Base-by-base conservation (phyloP, 768 basidiomycete species). In the Auricularia sp. region DNA sequence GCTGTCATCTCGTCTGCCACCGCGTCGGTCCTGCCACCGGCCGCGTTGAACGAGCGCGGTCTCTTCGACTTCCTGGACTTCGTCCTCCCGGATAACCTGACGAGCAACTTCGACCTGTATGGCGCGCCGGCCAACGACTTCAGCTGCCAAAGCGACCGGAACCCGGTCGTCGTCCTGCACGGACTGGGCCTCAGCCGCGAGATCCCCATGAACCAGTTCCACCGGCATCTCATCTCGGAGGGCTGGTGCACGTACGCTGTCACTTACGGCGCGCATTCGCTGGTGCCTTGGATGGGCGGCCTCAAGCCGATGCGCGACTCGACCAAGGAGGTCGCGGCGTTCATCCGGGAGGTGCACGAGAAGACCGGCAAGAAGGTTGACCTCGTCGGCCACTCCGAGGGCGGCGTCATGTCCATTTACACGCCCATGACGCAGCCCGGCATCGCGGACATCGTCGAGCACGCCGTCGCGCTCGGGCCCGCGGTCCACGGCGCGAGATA, bases 331-430 rank as follows among this genome's bases (percentile, higher is more conserved):
- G 34, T 59, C 34, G 56, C 56, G 7, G 56, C 24, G 6, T 59
- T 59, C 24, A 59, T 59, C 29, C 56, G 56, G 8, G 24, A 59
- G 56, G 56, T 59, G 16, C 14, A 59, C 24, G 16, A 59, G 56
- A 59, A 59, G 56, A 59, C 56, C 56, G 56, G 56, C 24, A 59
- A 29, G 56, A 59, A 59, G 56, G 56, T 59, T 29, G 56, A 59
- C 56, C 56, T 59, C 10, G 56, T 59, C 34, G 56, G 56, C 24
- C 56, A 59, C 56, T 29, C 24, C 29, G 56, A 59, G 56, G 56
- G 56, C 34, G 56, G 56, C 24, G 56, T 59, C 29, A 59, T 59
- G 56, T n/a, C 56, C 56, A 35, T 59, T 18, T 59, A 59, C 56
- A 24, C 24, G 29, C 56, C 56, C 29, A 59, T 59, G 56, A n/a